Evolutionary conservation across 2,329 filamentous ascomycete genomes (phyloP), one percentile per base, ranked within the genome.

Genomic region (Hymenoscyphus fraxineus): DNA sequence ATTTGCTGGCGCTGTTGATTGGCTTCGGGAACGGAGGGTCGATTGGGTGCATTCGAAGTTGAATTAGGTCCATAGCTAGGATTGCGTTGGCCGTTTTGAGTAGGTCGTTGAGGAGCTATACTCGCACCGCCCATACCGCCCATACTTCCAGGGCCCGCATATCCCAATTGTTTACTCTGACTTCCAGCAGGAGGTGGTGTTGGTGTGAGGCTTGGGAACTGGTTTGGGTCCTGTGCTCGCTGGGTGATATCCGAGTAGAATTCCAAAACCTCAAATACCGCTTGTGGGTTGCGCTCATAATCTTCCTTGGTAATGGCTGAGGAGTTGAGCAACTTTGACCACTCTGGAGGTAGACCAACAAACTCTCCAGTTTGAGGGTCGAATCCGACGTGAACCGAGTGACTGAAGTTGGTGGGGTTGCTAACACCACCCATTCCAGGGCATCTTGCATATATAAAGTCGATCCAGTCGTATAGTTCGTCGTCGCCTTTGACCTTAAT

Each of bases 301-400:
- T 99, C 95, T 74, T 99, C 95, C 78, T 97, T 97, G 65, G 95
- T 98, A 74, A 99, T 95, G 65, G 95, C 95, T 2, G 95, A 98
- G 9, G 93, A 93, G 74, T 95, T 98, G 70, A 99, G 83, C 60
- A 99, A 83, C 78, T 96, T 96, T 75, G 96, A 95, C 95, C 95
- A 99, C 80, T 99, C 95, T 5, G 92, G 89, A 1, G 95, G 95
- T 70, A 99, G 79, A 47, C 95, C 95, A 58, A 96, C 92, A 73
- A 99, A 99, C 71, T 95, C 93, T 68, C 95, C 95, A 2, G 92
- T 97, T 72, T 93, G 89, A 32, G 94, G 93, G 76, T 99, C 95
- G 75, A 98, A 99, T 66, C 95, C 95, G 70, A 99, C 95, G 76
- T 99, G 95, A 31, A 99, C 93, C 58, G 93, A 90, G 76, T 99